Evolutionary conservation across 2,329 filamentous ascomycete species (phyloP), one percentile per base, ranked within the genome.

Genomic region (Penicillium freii): DNA sequence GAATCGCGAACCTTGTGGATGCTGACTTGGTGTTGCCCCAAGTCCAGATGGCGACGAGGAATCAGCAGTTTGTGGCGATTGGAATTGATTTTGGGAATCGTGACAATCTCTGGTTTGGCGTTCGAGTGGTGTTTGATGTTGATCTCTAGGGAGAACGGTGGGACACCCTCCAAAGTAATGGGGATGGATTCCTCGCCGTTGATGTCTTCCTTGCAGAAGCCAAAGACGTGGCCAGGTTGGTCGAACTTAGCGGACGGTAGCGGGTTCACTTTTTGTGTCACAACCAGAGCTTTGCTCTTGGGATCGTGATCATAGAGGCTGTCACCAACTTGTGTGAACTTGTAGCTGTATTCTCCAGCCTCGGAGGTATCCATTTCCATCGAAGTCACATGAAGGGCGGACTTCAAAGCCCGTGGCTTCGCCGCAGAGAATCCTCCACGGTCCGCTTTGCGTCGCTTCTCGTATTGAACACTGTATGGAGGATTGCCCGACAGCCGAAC

Each of bases 111-210:
- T 0, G 92, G 87, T 61, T 88, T 87, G 10, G 86, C 84, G 27
- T 87, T 89, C 53, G 90, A 88, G 69, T 95, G 89, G 68, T 97
- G 93, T 77, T 92, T 96, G 75, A 99, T 91, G 69, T 93, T 92
- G 25, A 97, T 83, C 72, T 97, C 94, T 5, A 99, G 80, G 47
- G 87, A 88, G 78, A 99, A 99, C 0, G 94, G 94, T 7, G 93
- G 86, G 17, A 88, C 81, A 39, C 94, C 94, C 58, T 89, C 89
- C 19, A 99, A 82, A 2, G 84, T 87, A 58, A 99, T 88, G 0
- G 93, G 92, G 54, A 99, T 96, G 40, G 85, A 86, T 69, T 99
- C 92, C 67, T 95, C 91, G 33, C 87, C 85, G 53, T 86, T 85
- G 50, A 89, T 84, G 67, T 96, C 91, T 56, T 92, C 87, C 72